phyloP scores from a whole-genome alignment of 2,329 filamentous ascomycete species.

The Aureobasidium leucospermi region DNA sequence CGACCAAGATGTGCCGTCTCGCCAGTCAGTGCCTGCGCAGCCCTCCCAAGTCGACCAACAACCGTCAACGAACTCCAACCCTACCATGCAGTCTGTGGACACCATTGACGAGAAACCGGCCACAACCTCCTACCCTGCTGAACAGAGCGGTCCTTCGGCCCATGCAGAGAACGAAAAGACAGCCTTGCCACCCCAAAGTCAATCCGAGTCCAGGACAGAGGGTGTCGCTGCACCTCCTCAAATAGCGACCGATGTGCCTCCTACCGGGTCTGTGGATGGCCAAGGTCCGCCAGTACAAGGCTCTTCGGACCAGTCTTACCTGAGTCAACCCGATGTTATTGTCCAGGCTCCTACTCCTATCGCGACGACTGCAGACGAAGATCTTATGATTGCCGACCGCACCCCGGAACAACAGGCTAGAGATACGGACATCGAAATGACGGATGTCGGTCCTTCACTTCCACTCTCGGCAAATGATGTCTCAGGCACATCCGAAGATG shows the following conservation, averaged over 20 bases:
- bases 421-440: conserved; percentile 57
- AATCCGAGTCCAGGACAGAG: neutral
- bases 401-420: conserved; percentile 40
- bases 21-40: conserved; percentile 32
- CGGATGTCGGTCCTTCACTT: conserved; percentile 45
- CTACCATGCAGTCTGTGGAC: conserved; percentile 42
- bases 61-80: conserved; percentile 49
- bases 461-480: conserved; percentile 47
- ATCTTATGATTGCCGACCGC: conserved; percentile 39
- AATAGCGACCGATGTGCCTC: conserved; percentile 13
- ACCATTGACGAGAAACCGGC: conserved; percentile 37
- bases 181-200: neutral
- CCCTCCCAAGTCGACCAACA: conserved; percentile 33
- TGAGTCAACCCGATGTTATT: conserved; percentile 30
- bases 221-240: neutral
- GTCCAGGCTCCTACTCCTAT: conserved; percentile 41
- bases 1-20: conserved; percentile 46
- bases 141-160: conserved; percentile 13
- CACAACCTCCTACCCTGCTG: conserved; percentile 10
- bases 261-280: conserved; percentile 6
- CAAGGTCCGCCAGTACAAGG: conserved; percentile 5
- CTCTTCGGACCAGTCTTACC: conserved; percentile 14
- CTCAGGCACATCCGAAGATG: conserved; percentile 30
- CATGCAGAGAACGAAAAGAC: conserved; percentile 18
- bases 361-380: conserved; percentile 28